Evolutionary conservation across 192 early-diverging fungal species (phyloP).

Genomic region (Backusella australiensis): DNA sequence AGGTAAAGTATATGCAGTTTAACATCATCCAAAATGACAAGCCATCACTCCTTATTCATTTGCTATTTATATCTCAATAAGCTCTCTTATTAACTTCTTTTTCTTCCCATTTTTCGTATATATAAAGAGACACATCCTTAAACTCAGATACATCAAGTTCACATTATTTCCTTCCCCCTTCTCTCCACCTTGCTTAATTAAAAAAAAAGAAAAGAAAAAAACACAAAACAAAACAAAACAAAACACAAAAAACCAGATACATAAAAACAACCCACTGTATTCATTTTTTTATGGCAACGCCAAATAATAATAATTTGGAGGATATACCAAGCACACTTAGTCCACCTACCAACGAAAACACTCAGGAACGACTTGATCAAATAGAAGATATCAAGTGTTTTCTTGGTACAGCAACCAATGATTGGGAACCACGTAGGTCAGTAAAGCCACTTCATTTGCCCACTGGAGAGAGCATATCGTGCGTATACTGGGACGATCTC

Average conservation of each 20-base stretch:
- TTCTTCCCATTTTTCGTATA: neutral
- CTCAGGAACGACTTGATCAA: conserved; percentile 19
- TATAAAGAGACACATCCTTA: neutral
- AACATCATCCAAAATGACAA: conserved; percentile 8
- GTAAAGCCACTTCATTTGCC: conserved; percentile 65
- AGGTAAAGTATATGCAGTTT: conserved; percentile 5
- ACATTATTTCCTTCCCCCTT: neutral
- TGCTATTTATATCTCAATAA: conserved; percentile 3
- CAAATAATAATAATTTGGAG: neutral
- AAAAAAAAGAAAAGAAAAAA: neutral
- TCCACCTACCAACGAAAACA: conserved; percentile 23
- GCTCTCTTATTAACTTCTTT: neutral
- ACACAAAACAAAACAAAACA: neutral
- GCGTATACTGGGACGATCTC: conserved; percentile 89
- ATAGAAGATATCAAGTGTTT: conserved; percentile 55
- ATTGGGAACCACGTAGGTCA: conserved; percentile 57
- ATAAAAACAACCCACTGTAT: neutral
- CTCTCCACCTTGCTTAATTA: neutral
- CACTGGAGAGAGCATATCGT: conserved; percentile 87
- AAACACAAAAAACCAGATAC: neutral
- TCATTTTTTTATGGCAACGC: neutral
- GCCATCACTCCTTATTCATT: conserved; percentile 9
- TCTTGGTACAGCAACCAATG: conserved; percentile 62
- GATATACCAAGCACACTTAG: neutral
- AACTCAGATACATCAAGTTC: neutral